phyloP scores from a whole-genome alignment of 2,329 filamentous ascomycete species.

The Stemphylium beticola region DNA sequence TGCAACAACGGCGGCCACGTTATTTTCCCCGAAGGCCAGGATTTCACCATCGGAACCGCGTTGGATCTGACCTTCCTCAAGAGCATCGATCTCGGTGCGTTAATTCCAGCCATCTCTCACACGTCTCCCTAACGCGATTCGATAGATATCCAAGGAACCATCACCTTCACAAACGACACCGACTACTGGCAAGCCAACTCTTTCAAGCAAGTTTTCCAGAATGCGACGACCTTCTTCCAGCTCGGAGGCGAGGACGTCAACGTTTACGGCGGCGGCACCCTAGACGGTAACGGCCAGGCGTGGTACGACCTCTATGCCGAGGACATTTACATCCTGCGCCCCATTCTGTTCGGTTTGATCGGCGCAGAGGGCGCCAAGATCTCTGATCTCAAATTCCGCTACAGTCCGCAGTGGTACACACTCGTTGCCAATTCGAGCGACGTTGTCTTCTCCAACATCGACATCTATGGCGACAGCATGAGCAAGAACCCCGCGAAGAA shows the following conservation, averaged over 20 bases:
- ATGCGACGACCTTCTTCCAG: slow-evolving; percentile 70
- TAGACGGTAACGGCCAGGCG: slow-evolving; percentile 69
- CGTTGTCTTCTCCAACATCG: slow-evolving; percentile 68
- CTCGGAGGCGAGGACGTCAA: slow-evolving; percentile 71
- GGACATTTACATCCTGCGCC: slow-evolving; percentile 64
- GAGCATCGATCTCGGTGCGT: slow-evolving; percentile 65
- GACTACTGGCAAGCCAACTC: slow-evolving; percentile 71
- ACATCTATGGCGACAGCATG: slow-evolving; percentile 62
- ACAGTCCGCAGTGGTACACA: slow-evolving; percentile 68
- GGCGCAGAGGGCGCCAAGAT: slow-evolving; percentile 65
- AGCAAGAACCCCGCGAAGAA: slow-evolving; percentile 66
- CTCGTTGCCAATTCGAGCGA: slow-evolving; percentile 70
- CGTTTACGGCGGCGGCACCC: slow-evolving; percentile 68
- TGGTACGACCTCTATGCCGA: slow-evolving; percentile 69
- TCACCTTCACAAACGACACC: slow-evolving; percentile 70
- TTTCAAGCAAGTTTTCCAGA: slow-evolving; percentile 71
- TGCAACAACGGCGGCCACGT: slow-evolving; percentile 70
- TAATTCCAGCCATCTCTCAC: background rate
- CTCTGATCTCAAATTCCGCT: slow-evolving; percentile 65
- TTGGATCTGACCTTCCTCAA: slow-evolving; percentile 70
- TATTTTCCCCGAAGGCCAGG: slow-evolving; percentile 61
- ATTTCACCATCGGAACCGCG: slow-evolving; percentile 68
- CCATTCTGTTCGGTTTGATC: slow-evolving; percentile 63
- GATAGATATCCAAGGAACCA: slow-evolving; percentile 63
- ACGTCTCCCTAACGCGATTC: slow-evolving; percentile 1